Evolutionary conservation across 306 rosid species (phyloP).

Genomic region (Mimosa pudica): DNA sequence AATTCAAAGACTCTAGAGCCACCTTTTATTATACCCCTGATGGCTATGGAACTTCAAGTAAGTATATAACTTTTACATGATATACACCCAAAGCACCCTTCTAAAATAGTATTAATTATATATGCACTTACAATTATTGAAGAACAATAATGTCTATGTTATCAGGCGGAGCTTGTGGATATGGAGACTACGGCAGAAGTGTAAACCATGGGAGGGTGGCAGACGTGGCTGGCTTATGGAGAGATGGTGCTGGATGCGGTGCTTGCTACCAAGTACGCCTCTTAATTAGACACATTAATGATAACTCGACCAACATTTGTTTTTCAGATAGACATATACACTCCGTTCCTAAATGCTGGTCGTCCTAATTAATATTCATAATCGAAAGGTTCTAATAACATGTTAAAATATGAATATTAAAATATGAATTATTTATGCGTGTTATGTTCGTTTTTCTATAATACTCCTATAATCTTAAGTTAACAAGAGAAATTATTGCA

Average conservation of each 20-base stretch:
- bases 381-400: too few relatives aligned
- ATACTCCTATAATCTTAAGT: too few relatives aligned
- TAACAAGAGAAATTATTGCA: too few relatives aligned
- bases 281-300: neutral
- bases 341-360: too few relatives aligned
- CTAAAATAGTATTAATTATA: too few relatives aligned
- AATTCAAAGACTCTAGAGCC: neutral
- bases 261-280: slow-evolving; percentile 1
- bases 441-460: too few relatives aligned
- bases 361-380: too few relatives aligned
- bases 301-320: neutral
- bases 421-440: too few relatives aligned
- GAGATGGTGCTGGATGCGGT: neutral
- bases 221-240: neutral
- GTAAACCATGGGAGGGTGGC: neutral
- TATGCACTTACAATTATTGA: too few relatives aligned
- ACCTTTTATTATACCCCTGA: neutral
- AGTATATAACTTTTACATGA: neutral
- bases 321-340: neutral
- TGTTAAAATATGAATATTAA: too few relatives aligned
- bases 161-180: slow-evolving; percentile 2
- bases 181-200: neutral
- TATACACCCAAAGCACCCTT: too few relatives aligned
- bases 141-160: neutral
- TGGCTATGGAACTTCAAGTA: neutral